Base-by-base conservation (phyloP, 768 basidiomycete genomes). In the Suillus bovinus region DNA sequence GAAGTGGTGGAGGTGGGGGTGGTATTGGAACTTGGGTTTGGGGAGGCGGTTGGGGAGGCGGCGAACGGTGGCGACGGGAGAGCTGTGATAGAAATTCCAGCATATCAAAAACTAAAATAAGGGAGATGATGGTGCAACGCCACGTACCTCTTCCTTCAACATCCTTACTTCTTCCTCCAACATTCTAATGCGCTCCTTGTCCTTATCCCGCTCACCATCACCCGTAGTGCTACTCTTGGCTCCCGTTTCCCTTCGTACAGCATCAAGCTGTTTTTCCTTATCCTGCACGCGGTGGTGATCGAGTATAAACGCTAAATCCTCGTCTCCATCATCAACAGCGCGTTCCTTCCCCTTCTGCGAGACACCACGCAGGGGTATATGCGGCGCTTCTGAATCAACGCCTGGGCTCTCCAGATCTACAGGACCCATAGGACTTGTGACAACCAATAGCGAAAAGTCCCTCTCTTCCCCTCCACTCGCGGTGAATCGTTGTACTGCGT, bases 101-200 rank as follows among this genome's bases (percentile, higher is more conserved):
- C 34, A 16, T 16, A 46, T 38, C 9, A 38, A 24, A 22, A 54
- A 54, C 34, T 4, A 36, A 24, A 14, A 9, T 9, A 5, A 9
- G 16, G 7, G 16, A 0, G 27, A 27, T 16, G 24, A 7, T 14
- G 3, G 24, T 47, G 8, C 24, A 8, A 59, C 8, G 5, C 20
- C 9, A 55, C 62, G 14, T 53, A 85, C 88, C 81, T 88, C 86
- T 68, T 82, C 81, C 65, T 80, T 85, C 61, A 91, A 74, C 47
- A 78, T 69, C 47, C 74, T 74, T 42, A 91, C 84, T 69, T 93
- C 91, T 54, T 82, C 82, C 67, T 92, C 89, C 5, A 93, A 78
- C 61, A 77, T 74, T 64, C 74, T 78, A 34, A 93, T 91, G 57
- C 81, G 80, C 60, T 81, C 84, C 69, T 89, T 88, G 67, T 91